A percentile compares a stretch with the other conserved stretches of the same genome.
These are phyloP conservation scores for Trametes sp. DNA, from an alignment of 1,284 basidiomycete species.

Conservation along the genomic window DNA sequence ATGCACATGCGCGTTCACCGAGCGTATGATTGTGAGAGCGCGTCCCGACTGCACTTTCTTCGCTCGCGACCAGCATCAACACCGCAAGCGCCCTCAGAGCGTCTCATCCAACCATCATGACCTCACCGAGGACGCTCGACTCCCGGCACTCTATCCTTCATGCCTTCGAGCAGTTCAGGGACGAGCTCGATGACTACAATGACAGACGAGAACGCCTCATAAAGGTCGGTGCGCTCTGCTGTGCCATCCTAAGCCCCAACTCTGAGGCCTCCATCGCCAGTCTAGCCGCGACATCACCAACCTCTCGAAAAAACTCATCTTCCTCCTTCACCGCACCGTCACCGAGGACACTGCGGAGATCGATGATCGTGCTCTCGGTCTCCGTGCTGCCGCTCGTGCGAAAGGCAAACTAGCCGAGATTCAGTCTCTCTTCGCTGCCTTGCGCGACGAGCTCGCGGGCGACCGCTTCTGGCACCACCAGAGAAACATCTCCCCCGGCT, in stretches of 20 bases:
- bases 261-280: conserved; percentile 44
- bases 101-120: conserved; percentile 18
- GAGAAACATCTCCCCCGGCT: conserved; percentile 76
- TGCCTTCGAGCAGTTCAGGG: conserved; percentile 67
- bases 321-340: conserved; percentile 86
- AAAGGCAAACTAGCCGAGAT: conserved; percentile 78
- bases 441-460: conserved; percentile 73
- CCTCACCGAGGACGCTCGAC: conserved; percentile 20
- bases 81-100: not conserved
- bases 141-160: conserved; percentile 41
- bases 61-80: not conserved
- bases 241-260: not conserved
- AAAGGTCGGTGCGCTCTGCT: conserved; percentile 60
- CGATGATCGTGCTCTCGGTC: conserved; percentile 40
- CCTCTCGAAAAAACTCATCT: conserved; percentile 95
- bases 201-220: conserved; percentile 84
- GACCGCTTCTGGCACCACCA: conserved; percentile 85
- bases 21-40: not conserved
- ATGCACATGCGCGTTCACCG: too few relatives aligned
- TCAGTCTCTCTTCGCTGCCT: conserved; percentile 65
- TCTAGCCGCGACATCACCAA: conserved; percentile 88
- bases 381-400: conserved; percentile 62
- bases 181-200: conserved; percentile 77
- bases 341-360: conserved; percentile 54
- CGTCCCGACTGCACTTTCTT: not conserved